Evolutionary conservation across 495 filamentous ascomycete species (phyloP).

Genomic region (Achaetomiella virescens): DNA sequence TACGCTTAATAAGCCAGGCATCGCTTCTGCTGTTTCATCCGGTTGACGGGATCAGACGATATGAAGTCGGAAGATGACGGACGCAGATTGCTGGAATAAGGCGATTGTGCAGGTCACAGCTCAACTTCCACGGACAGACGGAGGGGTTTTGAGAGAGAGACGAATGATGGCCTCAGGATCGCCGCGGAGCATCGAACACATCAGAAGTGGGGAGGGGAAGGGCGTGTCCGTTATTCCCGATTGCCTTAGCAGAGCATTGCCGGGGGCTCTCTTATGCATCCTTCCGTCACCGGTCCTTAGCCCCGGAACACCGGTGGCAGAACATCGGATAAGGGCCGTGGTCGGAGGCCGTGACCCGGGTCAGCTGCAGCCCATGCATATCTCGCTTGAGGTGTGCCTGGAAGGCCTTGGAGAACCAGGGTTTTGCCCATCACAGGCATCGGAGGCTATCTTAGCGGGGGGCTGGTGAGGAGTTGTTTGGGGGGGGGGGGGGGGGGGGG

Average conservation of each 20-base stretch:
- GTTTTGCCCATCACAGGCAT: no score
- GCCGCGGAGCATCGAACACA: background rate
- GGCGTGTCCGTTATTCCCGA: slow-evolving; percentile 10
- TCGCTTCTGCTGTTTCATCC: background rate
- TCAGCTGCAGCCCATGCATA: background rate
- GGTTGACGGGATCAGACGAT: background rate
- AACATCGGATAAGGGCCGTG: background rate
- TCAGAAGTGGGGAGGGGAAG: background rate
- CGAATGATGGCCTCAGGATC: background rate
- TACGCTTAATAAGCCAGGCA: slow-evolving; percentile 11
- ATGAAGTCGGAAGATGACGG: no score
- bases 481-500: no score
- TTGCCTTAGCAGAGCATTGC: background rate
- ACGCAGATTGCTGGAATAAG: no score
- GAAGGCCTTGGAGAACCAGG: no score
- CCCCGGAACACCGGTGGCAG: background rate
- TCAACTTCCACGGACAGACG: background rate
- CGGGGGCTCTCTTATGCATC: background rate
- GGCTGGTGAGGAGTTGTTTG: no score
- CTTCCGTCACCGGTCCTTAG: slow-evolving; percentile 1
- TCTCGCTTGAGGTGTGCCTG: no score
- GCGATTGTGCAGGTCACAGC: no score
- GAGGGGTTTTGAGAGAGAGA: background rate
- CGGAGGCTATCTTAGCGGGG: no score
- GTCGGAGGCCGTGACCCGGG: background rate